Percentiles rank a stretch among this genome's conserved stretches.
These are phyloP conservation scores for Phytophthora niederhauseri DNA, from an alignment of 352 stramenopile species.

Conservation along the genomic window DNA sequence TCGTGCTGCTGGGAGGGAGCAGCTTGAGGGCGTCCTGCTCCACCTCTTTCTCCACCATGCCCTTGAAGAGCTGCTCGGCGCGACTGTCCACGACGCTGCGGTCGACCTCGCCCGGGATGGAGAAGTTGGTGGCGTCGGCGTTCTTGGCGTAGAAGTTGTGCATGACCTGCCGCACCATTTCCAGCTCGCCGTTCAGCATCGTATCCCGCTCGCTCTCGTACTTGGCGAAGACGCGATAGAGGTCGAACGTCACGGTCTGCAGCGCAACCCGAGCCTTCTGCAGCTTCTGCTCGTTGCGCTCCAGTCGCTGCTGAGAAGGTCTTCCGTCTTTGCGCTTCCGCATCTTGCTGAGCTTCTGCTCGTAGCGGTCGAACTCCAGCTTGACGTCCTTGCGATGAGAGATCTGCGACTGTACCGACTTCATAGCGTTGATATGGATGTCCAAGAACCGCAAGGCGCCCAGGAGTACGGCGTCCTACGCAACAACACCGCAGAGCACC, in stretches of 20 bases:
- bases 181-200: slow-evolving; percentile 79
- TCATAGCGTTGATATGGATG: slow-evolving; percentile 82
- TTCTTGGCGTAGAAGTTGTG: slow-evolving; percentile 81
- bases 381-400: slow-evolving; percentile 67
- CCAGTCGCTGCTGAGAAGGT: slow-evolving; percentile 34
- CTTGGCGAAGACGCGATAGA: slow-evolving; percentile 81
- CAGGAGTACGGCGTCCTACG: slow-evolving; percentile 63
- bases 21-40: slow-evolving; percentile 43
- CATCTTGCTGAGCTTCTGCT: slow-evolving; percentile 55
- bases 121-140: slow-evolving; percentile 68
- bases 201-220: slow-evolving; percentile 78
- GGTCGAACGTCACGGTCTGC: slow-evolving; percentile 58
- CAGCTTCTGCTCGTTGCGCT: slow-evolving; percentile 69
- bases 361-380: slow-evolving; percentile 77
- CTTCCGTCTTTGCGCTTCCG: slow-evolving; percentile 22
- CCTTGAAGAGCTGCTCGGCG: slow-evolving; percentile 63
- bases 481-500: neutral
- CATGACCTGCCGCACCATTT: slow-evolving; percentile 85
- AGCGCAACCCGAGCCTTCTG: slow-evolving; percentile 47
- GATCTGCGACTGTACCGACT: slow-evolving; percentile 75
- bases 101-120: slow-evolving; percentile 62
- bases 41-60: slow-evolving; percentile 62
- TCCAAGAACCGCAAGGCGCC: slow-evolving; percentile 70
- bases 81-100: slow-evolving; percentile 50
- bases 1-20: slow-evolving; percentile 16